Evolutionary conservation across 352 stramenopile species (phyloP).

Genomic region (Pythium aristosporum): DNA sequence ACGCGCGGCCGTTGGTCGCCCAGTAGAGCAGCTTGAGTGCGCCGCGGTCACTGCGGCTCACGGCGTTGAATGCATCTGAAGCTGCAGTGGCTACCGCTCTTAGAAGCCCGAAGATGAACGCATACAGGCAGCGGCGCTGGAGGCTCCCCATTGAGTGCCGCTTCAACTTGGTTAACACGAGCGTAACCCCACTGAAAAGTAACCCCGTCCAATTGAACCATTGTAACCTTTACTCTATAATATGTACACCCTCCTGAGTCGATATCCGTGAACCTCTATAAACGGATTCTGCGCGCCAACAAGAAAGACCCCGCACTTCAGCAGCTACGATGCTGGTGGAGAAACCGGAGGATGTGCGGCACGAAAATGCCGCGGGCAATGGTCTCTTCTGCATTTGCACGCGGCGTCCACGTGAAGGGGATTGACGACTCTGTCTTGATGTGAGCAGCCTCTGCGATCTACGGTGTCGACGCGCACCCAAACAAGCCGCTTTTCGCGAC

Average conservation of each 20-base stretch:
- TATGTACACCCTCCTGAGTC: too few species aligned
- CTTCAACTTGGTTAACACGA: neutral
- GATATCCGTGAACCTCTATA: conserved; percentile 14
- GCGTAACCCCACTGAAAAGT: neutral
- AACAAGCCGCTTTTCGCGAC: conserved; percentile 70
- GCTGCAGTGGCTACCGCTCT: neutral
- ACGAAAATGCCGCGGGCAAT: conserved; percentile 68
- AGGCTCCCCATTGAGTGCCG: neutral
- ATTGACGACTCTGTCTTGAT: conserved; percentile 1
- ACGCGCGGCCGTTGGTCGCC: conserved; percentile 52
- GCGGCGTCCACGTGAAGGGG: neutral
- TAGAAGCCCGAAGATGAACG: neutral
- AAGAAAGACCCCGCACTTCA: neutral
- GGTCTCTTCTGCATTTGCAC: conserved; percentile 26
- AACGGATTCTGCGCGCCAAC: conserved; percentile 21
- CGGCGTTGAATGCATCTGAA: conserved; percentile 6
- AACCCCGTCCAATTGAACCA: too few species aligned
- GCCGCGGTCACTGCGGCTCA: conserved; percentile 46
- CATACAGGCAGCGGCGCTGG: neutral
- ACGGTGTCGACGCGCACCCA: conserved; percentile 83
- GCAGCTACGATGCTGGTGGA: conserved; percentile 68
- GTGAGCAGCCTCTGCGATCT: conserved; percentile 68
- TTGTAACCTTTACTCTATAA: too few species aligned
- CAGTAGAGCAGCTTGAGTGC: conserved; percentile 71
- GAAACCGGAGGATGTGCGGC: conserved; percentile 74